Conservation (phyloP, 257 asterid species). For the Petrea volubilis region DNA sequence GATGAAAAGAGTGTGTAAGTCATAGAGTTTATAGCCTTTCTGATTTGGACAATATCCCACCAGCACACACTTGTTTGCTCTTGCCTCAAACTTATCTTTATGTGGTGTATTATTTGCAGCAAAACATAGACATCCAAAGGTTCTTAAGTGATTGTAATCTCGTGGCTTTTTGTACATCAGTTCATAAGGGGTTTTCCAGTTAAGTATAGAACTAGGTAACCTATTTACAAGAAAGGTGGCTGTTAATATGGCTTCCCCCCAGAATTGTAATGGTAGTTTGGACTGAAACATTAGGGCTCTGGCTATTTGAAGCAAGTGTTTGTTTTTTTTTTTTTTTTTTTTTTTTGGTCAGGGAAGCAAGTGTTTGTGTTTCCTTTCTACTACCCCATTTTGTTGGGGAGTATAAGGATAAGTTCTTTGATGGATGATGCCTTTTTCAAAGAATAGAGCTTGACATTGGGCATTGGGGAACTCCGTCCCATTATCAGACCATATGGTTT, state of each 20-base stretch:
- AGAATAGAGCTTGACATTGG: neutral
- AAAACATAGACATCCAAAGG: too few relatives aligned
- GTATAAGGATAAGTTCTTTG: neutral
- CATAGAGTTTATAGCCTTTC: too few relatives aligned
- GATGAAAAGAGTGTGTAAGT: too few relatives aligned
- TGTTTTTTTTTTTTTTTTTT: too few relatives aligned
- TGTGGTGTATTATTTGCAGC: too few relatives aligned
- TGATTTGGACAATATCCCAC: too few relatives aligned
- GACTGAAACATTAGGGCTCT: neutral
- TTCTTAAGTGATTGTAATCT: too few relatives aligned
- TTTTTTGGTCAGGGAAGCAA: too few relatives aligned
- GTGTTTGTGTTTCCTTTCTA: neutral
- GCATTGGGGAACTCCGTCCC: neutral
- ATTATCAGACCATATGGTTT: neutral
- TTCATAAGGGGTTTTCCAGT: neutral
- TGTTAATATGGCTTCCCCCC: neutral
- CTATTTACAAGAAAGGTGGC: neutral
- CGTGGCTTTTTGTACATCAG: neutral
- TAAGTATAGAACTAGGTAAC: neutral
- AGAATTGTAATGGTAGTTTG: neutral
- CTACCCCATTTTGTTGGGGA: neutral
- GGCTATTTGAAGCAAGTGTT: neutral
- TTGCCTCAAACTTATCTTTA: too few relatives aligned
- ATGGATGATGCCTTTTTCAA: neutral
- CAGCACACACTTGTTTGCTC: too few relatives aligned